Evolutionary conservation across 371 early-diverging fungal genomes (phyloP).

Genomic region (Rhizomucor pusillus): DNA sequence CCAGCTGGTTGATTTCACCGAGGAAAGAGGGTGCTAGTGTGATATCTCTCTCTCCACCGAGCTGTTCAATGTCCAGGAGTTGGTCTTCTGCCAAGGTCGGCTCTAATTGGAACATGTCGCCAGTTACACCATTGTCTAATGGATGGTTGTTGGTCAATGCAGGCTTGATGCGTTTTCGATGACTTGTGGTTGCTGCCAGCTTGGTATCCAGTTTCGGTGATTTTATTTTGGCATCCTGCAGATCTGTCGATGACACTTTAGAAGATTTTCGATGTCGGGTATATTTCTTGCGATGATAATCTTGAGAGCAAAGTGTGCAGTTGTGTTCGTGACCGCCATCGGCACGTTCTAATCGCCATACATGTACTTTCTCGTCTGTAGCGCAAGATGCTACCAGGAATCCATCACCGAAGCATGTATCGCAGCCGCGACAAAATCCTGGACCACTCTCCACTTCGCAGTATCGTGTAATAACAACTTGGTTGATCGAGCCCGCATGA

Average conservation of each 20-base stretch:
- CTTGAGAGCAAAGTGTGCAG: conserved; percentile 23
- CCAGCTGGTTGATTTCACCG: conserved; percentile 28
- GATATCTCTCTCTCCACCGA: conserved; percentile 17
- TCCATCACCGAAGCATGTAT: conserved; percentile 33
- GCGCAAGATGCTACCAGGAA: conserved; percentile 36
- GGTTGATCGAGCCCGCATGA: conserved; percentile 27
- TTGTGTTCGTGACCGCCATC: conserved; percentile 16
- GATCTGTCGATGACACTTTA: not conserved
- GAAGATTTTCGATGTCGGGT: conserved; percentile 1
- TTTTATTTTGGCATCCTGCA: not conserved
- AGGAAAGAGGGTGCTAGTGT: conserved; percentile 22
- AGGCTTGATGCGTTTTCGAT: not conserved
- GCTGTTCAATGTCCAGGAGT: conserved; percentile 33
- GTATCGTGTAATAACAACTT: conserved; percentile 30
- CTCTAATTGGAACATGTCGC: no score
- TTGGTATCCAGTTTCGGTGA: not conserved
- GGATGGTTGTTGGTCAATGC: not conserved
- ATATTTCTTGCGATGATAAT: conserved; percentile 24
- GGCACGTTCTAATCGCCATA: conserved; percentile 34
- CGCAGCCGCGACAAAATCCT: conserved; percentile 25
- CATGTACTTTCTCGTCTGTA: conserved; percentile 29
- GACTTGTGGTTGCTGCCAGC: not conserved
- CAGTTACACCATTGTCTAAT: not conserved
- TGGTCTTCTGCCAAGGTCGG: not conserved
- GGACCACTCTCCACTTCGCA: conserved; percentile 26